Percentiles rank a stretch among this genome's conserved stretches.
phyloP scores from a whole-genome alignment of 2,329 filamentous ascomycete genomes.

The Fusarium coffeatum region DNA sequence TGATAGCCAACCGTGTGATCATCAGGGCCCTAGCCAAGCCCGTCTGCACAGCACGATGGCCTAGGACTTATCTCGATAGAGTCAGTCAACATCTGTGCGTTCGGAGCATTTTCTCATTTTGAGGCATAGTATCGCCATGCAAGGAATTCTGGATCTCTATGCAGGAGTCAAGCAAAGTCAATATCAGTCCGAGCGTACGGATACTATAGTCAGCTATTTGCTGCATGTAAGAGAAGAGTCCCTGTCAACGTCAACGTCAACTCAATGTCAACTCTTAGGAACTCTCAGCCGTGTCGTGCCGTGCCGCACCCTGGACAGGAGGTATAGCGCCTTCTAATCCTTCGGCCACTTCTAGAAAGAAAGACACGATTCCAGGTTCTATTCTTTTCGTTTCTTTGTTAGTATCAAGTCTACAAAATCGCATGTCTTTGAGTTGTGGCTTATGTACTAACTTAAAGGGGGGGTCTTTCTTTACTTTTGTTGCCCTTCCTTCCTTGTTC shows the following conservation, averaged over 20 bases:
- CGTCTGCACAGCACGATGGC: neutral
- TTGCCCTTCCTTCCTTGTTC: neutral
- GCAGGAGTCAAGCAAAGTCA: neutral
- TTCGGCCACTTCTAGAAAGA: constrained; percentile 15
- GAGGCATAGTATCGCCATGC: constrained; percentile 3
- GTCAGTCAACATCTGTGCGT: constrained; percentile 6
- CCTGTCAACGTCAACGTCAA: no score
- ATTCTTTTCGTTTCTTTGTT: neutral
- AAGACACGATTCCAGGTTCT: constrained; percentile 17
- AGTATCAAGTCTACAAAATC: neutral
- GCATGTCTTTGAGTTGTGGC: constrained; percentile 29
- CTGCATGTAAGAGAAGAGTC: neutral
- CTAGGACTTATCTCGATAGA: neutral
- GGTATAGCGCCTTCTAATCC: neutral
- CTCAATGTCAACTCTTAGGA: neutral
- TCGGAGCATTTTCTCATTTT: constrained; percentile 17
- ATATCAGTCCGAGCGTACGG: neutral
- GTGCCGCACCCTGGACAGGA: neutral
- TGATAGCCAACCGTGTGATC: neutral
- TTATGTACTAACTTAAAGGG: neutral
- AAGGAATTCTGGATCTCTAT: constrained; percentile 1
- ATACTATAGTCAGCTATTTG: neutral
- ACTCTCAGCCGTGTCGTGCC: constrained; percentile 26
- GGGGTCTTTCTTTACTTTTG: neutral
- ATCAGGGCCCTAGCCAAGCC: neutral